phyloP scores from a whole-genome alignment of 2,329 filamentous ascomycete species.

The Colletotrichum musae region DNA sequence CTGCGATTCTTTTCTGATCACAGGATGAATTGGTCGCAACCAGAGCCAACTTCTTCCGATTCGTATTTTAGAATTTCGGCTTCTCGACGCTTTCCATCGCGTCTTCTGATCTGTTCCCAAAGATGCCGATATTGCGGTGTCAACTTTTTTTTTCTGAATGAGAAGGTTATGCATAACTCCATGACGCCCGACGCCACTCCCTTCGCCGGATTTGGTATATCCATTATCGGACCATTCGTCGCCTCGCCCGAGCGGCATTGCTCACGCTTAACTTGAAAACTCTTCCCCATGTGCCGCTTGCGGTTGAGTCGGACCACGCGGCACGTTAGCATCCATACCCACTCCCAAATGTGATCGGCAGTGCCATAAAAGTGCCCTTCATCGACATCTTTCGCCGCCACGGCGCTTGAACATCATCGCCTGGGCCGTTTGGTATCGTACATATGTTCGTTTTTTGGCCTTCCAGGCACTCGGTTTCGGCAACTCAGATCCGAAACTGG shows the following conservation, averaged over 20 bases:
- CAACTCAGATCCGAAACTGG: not conserved
- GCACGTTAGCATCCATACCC: not conserved
- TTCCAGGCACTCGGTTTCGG: not conserved
- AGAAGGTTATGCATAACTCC: conserved; percentile 22
- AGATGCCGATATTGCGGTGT: conserved; percentile 17
- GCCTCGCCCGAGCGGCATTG: conserved; percentile 17
- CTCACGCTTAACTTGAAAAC: not conserved
- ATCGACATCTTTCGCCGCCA: conserved; percentile 4
- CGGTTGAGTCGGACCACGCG: conserved; percentile 12
- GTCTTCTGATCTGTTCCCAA: conserved; percentile 2
- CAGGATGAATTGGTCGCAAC: conserved; percentile 1
- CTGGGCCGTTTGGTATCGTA: not conserved
- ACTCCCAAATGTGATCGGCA: not conserved
- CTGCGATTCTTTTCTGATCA: not conserved
- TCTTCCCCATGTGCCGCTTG: conserved; percentile 15
- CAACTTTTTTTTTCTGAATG: conserved; percentile 13
- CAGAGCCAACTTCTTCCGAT: not conserved
- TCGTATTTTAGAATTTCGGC: conserved; percentile 2
- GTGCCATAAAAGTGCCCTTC: not conserved
- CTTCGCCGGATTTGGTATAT: conserved; percentile 28
- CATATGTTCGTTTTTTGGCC: not conserved
- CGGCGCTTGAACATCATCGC: conserved; percentile 6
- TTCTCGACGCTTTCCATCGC: conserved; percentile 7
- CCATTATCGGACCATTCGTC: conserved; percentile 16
- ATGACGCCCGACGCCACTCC: conserved; percentile 28